phyloP scores from a whole-genome alignment of 192 early-diverging fungal species.

The Phycomyces blakesleeanus region DNA sequence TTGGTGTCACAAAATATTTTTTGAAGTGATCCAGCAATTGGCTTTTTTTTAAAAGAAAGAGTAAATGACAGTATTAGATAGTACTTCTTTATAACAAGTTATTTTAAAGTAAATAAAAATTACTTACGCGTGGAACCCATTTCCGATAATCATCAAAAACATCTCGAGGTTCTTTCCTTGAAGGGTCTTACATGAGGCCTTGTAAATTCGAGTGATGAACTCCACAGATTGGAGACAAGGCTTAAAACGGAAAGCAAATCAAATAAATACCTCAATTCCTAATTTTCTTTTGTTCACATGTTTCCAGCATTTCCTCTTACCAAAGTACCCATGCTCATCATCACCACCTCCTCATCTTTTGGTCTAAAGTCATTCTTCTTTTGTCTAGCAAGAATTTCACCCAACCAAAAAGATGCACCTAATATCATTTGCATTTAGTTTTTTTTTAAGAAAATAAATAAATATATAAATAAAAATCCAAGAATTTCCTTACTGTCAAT shows the following conservation, averaged over 20 bases:
- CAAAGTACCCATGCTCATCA: conserved; percentile 62
- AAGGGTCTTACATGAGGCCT: conserved; percentile 55
- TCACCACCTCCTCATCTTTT: conserved; percentile 78
- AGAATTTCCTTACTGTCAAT: conserved; percentile 54
- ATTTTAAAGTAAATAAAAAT: neutral
- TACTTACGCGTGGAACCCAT: conserved; percentile 70
- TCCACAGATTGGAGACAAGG: conserved; percentile 79
- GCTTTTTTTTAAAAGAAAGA: no score
- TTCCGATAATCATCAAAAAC: conserved; percentile 78
- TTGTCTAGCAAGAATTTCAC: conserved; percentile 66
- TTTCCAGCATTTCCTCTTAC: conserved; percentile 11
- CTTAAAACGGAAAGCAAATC: conserved; percentile 28
- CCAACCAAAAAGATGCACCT: conserved; percentile 72
- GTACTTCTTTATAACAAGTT: neutral
- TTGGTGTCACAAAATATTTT: conserved; percentile 79
- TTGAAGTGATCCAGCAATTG: conserved; percentile 91
- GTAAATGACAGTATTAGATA: conserved; percentile 1
- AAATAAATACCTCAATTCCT: neutral
- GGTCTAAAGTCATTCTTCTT: conserved; percentile 89
- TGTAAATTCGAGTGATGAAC: conserved; percentile 66
- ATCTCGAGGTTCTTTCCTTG: conserved; percentile 74
- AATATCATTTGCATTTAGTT: no score
- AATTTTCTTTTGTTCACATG: neutral
- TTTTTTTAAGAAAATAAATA: no score
- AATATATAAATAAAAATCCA: neutral